Percentiles rank a stretch among this genome's conserved stretches.
These are phyloP conservation scores for Amesomyces nigricolor DNA, from an alignment of 2,329 filamentous ascomycete species.

Conservation along the genomic window DNA sequence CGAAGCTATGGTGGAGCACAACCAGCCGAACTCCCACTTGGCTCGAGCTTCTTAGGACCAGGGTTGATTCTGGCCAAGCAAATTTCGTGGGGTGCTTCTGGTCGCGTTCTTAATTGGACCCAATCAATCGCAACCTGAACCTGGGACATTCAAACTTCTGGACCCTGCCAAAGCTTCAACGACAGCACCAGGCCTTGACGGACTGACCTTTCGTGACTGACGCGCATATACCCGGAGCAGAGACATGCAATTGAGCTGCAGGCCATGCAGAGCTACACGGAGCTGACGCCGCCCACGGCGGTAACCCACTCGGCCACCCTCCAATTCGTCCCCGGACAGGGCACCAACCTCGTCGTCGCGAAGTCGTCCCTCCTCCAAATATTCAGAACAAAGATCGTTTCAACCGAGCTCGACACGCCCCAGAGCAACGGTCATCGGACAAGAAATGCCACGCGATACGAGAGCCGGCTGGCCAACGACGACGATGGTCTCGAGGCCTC, in stretches of 20 bases:
- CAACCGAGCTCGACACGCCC: slow-evolving; percentile 53
- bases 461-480: slow-evolving; percentile 49
- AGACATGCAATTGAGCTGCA: slow-evolving; percentile 28
- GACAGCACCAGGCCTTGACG: neutral
- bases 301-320: slow-evolving; percentile 82
- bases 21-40: neutral
- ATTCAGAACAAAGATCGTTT: slow-evolving; percentile 66
- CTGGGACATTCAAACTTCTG: too few species aligned
- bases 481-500: slow-evolving; percentile 62
- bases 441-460: slow-evolving; percentile 43
- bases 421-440: slow-evolving; percentile 31
- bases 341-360: slow-evolving; percentile 82
- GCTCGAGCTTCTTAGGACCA: neutral
- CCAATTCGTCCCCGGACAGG: slow-evolving; percentile 68
- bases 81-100: neutral
- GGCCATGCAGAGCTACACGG: slow-evolving; percentile 93
- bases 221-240: neutral
- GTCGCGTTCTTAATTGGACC: slow-evolving; percentile 3
- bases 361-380: slow-evolving; percentile 91
- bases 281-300: slow-evolving; percentile 88
- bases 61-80: neutral
- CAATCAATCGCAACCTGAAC: neutral
- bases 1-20: slow-evolving; percentile 11
- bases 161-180: neutral
- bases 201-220: neutral